Conservation (phyloP, 2,329 filamentous ascomycete species). For the Scedosporium dehoogii region DNA sequence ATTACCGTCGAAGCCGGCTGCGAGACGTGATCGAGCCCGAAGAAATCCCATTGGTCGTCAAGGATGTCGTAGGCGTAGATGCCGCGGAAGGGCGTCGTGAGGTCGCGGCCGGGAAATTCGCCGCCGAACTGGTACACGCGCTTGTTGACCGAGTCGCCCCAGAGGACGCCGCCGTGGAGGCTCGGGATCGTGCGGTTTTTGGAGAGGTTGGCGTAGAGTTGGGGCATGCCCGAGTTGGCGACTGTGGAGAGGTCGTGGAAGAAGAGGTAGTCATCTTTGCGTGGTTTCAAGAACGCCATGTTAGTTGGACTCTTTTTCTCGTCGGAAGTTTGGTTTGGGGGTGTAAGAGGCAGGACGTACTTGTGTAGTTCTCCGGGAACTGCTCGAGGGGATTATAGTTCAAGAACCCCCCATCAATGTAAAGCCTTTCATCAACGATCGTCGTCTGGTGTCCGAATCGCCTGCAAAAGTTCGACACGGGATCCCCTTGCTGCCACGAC, state of each 20-base stretch:
- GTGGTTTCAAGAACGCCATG: background rate
- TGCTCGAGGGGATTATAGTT: constrained; percentile 41
- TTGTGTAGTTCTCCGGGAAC: constrained; percentile 43
- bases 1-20: constrained; percentile 25
- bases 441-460: constrained; percentile 51
- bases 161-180: constrained; percentile 36
- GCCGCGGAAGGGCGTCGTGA: constrained; percentile 31
- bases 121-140: constrained; percentile 54
- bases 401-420: constrained; percentile 51
- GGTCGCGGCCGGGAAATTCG: constrained; percentile 36
- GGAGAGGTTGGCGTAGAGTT: constrained; percentile 44
- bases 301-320: background rate
- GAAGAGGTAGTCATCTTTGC: constrained; percentile 25
- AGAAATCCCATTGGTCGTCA: constrained; percentile 43
- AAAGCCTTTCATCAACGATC: constrained; percentile 47
- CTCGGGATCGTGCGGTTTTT: constrained; percentile 48
- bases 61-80: constrained; percentile 50
- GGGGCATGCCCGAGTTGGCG: constrained; percentile 35
- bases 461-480: constrained; percentile 42
- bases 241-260: constrained; percentile 45
- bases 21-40: constrained; percentile 15
- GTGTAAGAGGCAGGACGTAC: constrained; percentile 26
- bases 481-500: constrained; percentile 31
- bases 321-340: background rate
- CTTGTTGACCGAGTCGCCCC: constrained; percentile 54